phyloP scores from a whole-genome alignment of 2,329 filamentous ascomycete genomes.

The Mollisiaceae sp. region DNA sequence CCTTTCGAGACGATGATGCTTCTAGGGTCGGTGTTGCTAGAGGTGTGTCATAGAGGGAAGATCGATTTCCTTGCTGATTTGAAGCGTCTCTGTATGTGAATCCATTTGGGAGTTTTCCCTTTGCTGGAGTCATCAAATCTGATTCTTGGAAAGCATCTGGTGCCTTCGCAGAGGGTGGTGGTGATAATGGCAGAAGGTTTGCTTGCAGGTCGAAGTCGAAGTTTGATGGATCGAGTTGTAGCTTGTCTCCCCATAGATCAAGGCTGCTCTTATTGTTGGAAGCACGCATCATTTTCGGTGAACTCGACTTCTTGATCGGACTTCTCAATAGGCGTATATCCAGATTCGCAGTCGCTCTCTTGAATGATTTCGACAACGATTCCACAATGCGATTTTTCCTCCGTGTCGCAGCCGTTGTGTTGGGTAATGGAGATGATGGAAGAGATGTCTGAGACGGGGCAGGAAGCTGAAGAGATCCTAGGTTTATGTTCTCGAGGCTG shows the following conservation, averaged over 20 bases:
- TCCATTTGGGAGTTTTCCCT: slow-evolving; percentile 43
- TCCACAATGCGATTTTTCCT: slow-evolving; percentile 36
- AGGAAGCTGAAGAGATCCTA: slow-evolving; percentile 35
- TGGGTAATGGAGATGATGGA: slow-evolving; percentile 34
- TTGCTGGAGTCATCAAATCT: slow-evolving; percentile 9
- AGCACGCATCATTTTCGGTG: slow-evolving; percentile 39
- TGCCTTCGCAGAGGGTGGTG: slow-evolving; percentile 50
- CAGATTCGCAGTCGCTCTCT: slow-evolving; percentile 44
- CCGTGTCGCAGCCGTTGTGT: slow-evolving; percentile 19
- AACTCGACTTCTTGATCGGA: slow-evolving; percentile 46
- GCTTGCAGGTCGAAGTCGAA: slow-evolving; percentile 54
- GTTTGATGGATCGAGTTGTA: slow-evolving; percentile 47
- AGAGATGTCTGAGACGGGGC: slow-evolving; percentile 30
- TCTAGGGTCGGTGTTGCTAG: slow-evolving; percentile 36
- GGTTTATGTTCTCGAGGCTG: slow-evolving; percentile 39
- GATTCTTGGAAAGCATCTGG: slow-evolving; percentile 33
- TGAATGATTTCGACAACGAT: slow-evolving; percentile 53
- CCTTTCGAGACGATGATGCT: slow-evolving; percentile 30
- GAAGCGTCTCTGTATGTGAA: slow-evolving; percentile 38
- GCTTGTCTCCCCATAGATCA: slow-evolving; percentile 55
- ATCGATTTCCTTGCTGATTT: slow-evolving; percentile 35
- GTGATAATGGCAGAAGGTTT: slow-evolving; percentile 49
- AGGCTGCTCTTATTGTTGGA: slow-evolving; percentile 50
- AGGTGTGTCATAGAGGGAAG: slow-evolving; percentile 33
- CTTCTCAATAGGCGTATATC: slow-evolving; percentile 43